These are phyloP conservation scores for Microcyclosporella mali DNA, from an alignment of 2,329 filamentous ascomycete genomes.

Conservation along the genomic window DNA sequence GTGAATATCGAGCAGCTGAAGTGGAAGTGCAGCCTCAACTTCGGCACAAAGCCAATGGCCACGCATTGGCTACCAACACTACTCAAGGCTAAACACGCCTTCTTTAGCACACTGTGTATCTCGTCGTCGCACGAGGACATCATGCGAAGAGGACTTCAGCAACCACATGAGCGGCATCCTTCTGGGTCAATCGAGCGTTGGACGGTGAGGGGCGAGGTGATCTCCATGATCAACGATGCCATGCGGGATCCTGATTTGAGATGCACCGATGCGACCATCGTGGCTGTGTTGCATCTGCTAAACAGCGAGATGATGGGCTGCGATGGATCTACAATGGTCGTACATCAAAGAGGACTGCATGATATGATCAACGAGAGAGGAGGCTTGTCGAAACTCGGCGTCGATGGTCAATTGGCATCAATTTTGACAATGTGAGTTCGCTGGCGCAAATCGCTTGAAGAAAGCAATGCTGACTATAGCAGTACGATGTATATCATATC, in stretches of 20 bases:
- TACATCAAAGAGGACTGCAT: constrained; percentile 27
- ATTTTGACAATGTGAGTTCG: constrained; percentile 21
- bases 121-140: constrained; percentile 30
- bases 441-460: neutral
- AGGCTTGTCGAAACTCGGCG: constrained; percentile 25
- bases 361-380: constrained; percentile 26
- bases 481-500: constrained; percentile 22
- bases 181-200: constrained; percentile 18
- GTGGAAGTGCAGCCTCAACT: constrained; percentile 16
- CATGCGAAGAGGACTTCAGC: constrained; percentile 22
- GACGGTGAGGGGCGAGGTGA: constrained; percentile 20
- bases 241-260: constrained; percentile 22
- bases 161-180: constrained; percentile 12
- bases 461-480: neutral
- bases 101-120: constrained; percentile 29
- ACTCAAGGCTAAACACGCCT: constrained; percentile 22
- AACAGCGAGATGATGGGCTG: constrained; percentile 29
- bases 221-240: constrained; percentile 24
- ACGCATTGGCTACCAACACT: constrained; percentile 26
- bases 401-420: constrained; percentile 22
- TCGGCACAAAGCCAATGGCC: constrained; percentile 24
- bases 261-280: constrained; percentile 26
- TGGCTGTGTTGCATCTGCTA: constrained; percentile 29
- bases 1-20: neutral
- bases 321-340: constrained; percentile 17